Base-by-base conservation (phyloP, 371 early-diverging fungal genomes). In the Mortierella sp. region DNA sequence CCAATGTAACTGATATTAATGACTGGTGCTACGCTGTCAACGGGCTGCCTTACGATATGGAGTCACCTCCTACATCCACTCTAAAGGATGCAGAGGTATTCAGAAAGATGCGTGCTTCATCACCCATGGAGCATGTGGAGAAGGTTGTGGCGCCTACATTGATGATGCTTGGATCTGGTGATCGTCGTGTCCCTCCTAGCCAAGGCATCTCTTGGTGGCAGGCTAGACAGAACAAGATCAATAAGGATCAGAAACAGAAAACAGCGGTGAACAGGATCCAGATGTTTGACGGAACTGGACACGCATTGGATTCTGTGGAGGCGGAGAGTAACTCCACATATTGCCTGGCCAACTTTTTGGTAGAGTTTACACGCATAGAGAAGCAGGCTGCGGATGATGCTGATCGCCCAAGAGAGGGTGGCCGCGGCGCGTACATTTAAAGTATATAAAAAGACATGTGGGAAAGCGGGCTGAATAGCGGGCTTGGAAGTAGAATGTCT, bases 171-270 rank as follows among this genome's bases (percentile, higher is more conserved):
- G 95, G 95, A 9, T 77, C 84, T 0, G 75, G 83, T 6, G 94
- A 94, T 71, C 86, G 91, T 26, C 88, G 94, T 20, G 95, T 94
- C 28, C 94, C 95, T 24, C 88, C 88, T 1, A 77, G 79, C 47
- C 90, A 94, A 73, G 90, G 90, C 0, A 54, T 87, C 22, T 43
- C 75, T 3, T 86, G 84, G 84, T 84, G 77, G 74, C 77, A 84
- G 32, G 77, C 76, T 4, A 61, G 84, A 20, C 76, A 77, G 55
- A 77, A 77, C 59, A 40, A 59, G 62, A 75, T 78, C 66, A 72
- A 66, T 39, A 51, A 64, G 43, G 61, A 71, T 0, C 55, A 30
- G 9, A 40, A 66, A 35, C 49, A 58, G 57, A 71, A 72, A 26
- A 77, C 63, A 4, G 73, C 68, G 8, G 70, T 83, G 30, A 83